Evolutionary conservation across 108 stramenopile genomes (phyloP), one percentile per base, ranked within the genome.

Genomic region (Epipyxis sp.): DNA sequence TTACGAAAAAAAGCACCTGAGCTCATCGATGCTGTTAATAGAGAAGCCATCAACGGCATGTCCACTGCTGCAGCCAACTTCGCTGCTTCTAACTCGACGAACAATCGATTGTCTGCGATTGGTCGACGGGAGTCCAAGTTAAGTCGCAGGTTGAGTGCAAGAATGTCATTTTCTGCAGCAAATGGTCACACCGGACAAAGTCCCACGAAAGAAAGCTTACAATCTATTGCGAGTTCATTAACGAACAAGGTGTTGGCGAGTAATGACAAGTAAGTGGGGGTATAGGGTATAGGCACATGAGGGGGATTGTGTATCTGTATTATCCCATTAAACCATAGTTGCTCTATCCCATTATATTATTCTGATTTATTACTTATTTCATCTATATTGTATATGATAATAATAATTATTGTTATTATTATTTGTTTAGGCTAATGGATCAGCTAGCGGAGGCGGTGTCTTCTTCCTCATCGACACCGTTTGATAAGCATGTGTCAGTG

Each of bases 401-500:
- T 25, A 25, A 57, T 20, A 20, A 25, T 57, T 57, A 20, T 20
- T 16, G 20, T 57, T 57, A 25, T 20, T 25, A 25, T 57, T 57
- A 20, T 57, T 25, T 57, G 54, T 57, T 20, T 57, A 57, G 54
- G 25, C 61, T 65, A 35, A 32, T 65, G 25, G 35, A 37, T 65
- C 61, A 65, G 61, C 34, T 65, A 32, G 25, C 20, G 34, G 61
- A 65, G 25, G 61, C 61, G 3, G 34, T 65, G 30, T 6, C 20
- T 32, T 6, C 10, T 65, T 65, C 61, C 3, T 6, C 3, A 32
- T 10, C 20, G 25, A 65, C 3, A 13, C 61, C 61, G 6, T 65
- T 27, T 32, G 71, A 74, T 10, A 74, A 74, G 50, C 50, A 74
- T 25, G 71, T 74, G 20, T 37, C 16, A 6, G 71, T 74, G 10